Evolutionary conservation across 176 grass and related monocot species (phyloP).

Genomic region (Stipa capillata): DNA sequence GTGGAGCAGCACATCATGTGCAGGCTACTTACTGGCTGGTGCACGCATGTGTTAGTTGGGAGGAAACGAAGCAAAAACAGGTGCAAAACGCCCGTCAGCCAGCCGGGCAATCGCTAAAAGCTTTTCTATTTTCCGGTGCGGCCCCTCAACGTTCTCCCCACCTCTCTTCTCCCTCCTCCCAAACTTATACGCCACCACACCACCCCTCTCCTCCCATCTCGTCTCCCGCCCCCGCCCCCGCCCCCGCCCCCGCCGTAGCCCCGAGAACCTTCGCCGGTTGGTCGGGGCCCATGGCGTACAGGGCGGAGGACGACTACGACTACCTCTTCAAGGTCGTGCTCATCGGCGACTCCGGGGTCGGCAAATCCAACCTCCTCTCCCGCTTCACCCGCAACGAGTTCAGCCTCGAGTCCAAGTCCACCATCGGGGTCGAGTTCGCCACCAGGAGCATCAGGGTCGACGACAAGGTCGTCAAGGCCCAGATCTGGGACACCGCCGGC

Average conservation of each 20-base stretch:
- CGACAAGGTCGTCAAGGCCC: constrained; percentile 73
- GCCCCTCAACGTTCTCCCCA: constrained; percentile 14
- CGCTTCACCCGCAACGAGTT: constrained; percentile 86
- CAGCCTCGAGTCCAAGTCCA: constrained; percentile 89
- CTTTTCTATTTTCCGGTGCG: constrained; percentile 17
- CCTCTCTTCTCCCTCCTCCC: background rate
- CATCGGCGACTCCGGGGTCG: constrained; percentile 85
- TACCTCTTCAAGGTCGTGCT: constrained; percentile 84
- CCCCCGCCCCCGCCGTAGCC: background rate
- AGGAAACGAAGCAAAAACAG: background rate
- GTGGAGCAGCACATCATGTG: too few species aligned
- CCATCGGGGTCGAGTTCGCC: constrained; percentile 89
- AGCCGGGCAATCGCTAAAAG: background rate
- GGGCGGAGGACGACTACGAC: constrained; percentile 89
- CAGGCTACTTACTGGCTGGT: too few species aligned
- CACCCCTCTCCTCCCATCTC: background rate
- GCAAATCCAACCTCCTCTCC: constrained; percentile 70
- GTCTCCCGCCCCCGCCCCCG: background rate
- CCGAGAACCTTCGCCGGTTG: background rate
- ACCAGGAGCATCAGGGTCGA: constrained; percentile 67
- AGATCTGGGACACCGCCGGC: constrained; percentile 85
- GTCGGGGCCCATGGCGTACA: constrained; percentile 36
- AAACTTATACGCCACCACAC: background rate
- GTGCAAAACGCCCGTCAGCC: background rate
- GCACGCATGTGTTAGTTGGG: background rate